Evolutionary conservation across 495 filamentous ascomycete species (phyloP).

Genomic region (Xylaria acuta): DNA sequence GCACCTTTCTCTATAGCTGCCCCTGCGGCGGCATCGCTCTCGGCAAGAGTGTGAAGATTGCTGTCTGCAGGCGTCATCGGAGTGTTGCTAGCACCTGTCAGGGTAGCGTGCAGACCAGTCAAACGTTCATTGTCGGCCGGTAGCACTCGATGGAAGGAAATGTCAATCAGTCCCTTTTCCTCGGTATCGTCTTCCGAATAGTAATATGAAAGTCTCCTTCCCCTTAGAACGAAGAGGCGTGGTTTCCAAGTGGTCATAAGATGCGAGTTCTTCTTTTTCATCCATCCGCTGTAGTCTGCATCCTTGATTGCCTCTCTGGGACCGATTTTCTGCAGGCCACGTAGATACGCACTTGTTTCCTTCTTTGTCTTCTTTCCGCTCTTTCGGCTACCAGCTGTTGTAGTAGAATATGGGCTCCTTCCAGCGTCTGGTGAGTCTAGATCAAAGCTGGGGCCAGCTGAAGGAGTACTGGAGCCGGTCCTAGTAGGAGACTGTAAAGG

Average conservation of each 20-base stretch:
- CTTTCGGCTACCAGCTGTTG: constrained; percentile 56
- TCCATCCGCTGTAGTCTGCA: constrained; percentile 97
- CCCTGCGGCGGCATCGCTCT: constrained; percentile 44
- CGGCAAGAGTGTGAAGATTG: constrained; percentile 61
- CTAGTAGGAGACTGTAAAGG: constrained; percentile 71
- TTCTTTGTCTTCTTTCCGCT: constrained; percentile 79
- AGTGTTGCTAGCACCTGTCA: constrained; percentile 83
- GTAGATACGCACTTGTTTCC: constrained; percentile 90
- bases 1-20: constrained; percentile 51
- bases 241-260: constrained; percentile 97
- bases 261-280: constrained; percentile 98
- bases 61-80: constrained; percentile 74
- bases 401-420: constrained; percentile 58
- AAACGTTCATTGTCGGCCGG: constrained; percentile 93
- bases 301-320: constrained; percentile 84
- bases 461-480: constrained; percentile 87
- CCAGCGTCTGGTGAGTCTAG: constrained; percentile 72
- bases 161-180: constrained; percentile 96
- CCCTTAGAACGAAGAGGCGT: constrained; percentile 90
- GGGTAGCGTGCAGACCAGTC: constrained; percentile 85
- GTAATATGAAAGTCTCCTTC: constrained; percentile 91
- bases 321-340: constrained; percentile 80
- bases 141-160: constrained; percentile 93
- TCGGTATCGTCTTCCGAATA: constrained; percentile 91
- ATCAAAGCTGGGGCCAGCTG: constrained; percentile 79